Evolutionary conservation across 768 basidiomycete species (phyloP), one percentile per base, ranked within the genome.

Genomic region (Infundibulicybe gibba): DNA sequence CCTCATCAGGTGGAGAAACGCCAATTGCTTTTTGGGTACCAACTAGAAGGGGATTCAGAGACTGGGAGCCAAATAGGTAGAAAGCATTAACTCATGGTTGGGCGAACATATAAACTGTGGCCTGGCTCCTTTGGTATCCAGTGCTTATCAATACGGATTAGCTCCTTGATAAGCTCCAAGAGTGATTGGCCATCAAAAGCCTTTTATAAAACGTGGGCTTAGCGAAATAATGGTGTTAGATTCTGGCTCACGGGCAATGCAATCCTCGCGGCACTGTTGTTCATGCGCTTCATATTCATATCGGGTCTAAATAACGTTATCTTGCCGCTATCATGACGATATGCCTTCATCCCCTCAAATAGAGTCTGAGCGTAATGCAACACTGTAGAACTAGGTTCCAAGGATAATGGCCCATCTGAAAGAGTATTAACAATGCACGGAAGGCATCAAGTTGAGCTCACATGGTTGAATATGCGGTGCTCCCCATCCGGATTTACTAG

Each of bases 241-340:
- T n/a, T 12, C 41, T 32, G 16, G 66, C 81, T 47, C 50, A 88
- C 88, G 9, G 89, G 89, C 40, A 91, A 62, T 15, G 87, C 90
- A 45, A 92, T 72, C 35, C 94, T 81, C 19, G 67, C 54, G 12
- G 94, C 94, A 58, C 87, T 90, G 40, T 54, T 77, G 68, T 91
- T 92, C 93, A 98, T 94, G 20, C 94, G 83, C 59, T 83, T 84
- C 93, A 97, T 95, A 70, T 97, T 97, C 90, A 91, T 90, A 67
- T 97, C 91, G 2, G 94, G 95, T 39, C 94, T 75, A 77, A 97
- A 97, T 54, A 97, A 68, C 14, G 86, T 80, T 16, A 94, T 80
- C 20, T 77, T 81, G 32, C 86, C 93, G 41, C 78, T 67, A 32
- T 78, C 65, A 53, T 85, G 81, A 41, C 84, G 75, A 69, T 95